phyloP scores from a whole-genome alignment of 768 basidiomycete genomes.

The Scleroderma citrinum region DNA sequence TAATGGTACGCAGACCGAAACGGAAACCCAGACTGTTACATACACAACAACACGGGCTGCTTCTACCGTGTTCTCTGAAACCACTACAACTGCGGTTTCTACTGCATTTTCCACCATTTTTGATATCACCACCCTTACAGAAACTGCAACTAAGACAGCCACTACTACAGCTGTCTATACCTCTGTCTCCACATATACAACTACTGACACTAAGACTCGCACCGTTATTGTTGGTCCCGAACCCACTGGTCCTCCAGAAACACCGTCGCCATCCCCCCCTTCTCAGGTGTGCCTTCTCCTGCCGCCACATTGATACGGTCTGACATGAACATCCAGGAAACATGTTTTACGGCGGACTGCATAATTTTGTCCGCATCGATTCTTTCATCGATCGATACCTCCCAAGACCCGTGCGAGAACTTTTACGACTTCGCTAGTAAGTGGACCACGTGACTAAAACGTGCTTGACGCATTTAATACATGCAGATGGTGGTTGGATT shows the following conservation, averaged over 20 bases:
- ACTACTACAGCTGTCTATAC: conserved; percentile 34
- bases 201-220: conserved; percentile 31
- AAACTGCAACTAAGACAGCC: conserved; percentile 36
- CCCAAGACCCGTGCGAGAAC: conserved; percentile 90
- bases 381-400: conserved; percentile 70
- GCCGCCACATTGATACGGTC: conserved; percentile 3
- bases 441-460: conserved; percentile 26
- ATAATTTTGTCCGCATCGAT: conserved; percentile 80
- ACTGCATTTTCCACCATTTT: conserved; percentile 27
- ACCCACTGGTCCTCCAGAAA: conserved; percentile 40
- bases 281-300: conserved; percentile 36
- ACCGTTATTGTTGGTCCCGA: conserved; percentile 39
- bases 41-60: conserved; percentile 25
- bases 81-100: conserved; percentile 30
- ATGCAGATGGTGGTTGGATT: conserved; percentile 83
- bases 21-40: conserved; percentile 29
- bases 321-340: conserved; percentile 34
- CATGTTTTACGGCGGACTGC: conserved; percentile 75
- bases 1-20: conserved; percentile 31
- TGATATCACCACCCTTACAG: conserved; percentile 32
- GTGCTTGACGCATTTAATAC: conserved; percentile 4
- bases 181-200: conserved; percentile 33
- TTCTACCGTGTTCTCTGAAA: conserved; percentile 25
- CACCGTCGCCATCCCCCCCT: conserved; percentile 57
- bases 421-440: conserved; percentile 90